phyloP scores from a whole-genome alignment of 805 yeast species.

The Kurtzmaniella cleridarum region DNA sequence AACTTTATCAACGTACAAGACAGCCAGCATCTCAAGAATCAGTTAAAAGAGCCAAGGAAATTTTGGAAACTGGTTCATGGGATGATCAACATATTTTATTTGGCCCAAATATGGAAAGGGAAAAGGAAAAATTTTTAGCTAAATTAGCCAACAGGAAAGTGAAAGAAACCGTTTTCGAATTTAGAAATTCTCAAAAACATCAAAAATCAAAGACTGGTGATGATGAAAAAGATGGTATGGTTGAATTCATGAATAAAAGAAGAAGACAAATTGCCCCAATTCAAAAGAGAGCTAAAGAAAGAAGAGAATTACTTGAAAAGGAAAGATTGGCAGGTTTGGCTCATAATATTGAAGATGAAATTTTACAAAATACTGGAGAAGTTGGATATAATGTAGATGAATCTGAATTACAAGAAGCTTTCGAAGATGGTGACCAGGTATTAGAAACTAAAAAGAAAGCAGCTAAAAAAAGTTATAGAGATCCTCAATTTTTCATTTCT shows the following conservation, averaged over 20 bases:
- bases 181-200: conserved; percentile 45
- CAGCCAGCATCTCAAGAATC: conserved; percentile 82
- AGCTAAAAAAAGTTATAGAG: conserved; percentile 55
- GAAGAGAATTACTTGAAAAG: conserved; percentile 59
- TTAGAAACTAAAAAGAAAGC: conserved; percentile 23
- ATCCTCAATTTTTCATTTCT: conserved; percentile 74
- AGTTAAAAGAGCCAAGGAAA: conserved; percentile 78
- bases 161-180: conserved; percentile 93
- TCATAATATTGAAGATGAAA: conserved; percentile 70
- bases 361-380: conserved; percentile 47
- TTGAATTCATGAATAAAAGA: conserved; percentile 80
- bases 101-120: conserved; percentile 70
- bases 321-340: conserved; percentile 73
- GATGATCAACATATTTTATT: conserved; percentile 80
- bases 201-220: conserved; percentile 8
- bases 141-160: conserved; percentile 62
- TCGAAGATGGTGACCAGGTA: conserved; percentile 48
- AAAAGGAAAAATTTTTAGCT: conserved; percentile 66
- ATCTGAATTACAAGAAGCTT: conserved; percentile 41
- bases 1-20: conserved; percentile 78
- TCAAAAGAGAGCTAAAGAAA: conserved; percentile 71
- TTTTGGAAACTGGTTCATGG: conserved; percentile 68
- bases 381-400: conserved; percentile 43
- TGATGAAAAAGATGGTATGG: conserved; percentile 56
- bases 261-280: conserved; percentile 85